Conservation (phyloP, 495 filamentous ascomycete genomes). For the Cetradonia linearis region DNA sequence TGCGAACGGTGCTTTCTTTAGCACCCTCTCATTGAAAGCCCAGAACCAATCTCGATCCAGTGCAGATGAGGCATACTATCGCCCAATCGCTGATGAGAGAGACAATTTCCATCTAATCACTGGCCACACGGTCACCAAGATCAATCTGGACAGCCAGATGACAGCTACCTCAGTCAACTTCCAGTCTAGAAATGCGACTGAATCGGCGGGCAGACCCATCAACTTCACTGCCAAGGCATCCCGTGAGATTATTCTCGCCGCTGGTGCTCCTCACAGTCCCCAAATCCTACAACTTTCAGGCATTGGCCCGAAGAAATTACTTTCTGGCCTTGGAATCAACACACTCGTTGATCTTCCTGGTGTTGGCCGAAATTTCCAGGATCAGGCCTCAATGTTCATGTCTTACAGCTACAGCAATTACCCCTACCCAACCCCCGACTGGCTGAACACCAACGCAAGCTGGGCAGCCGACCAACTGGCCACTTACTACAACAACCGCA, state of each 20-base stretch:
- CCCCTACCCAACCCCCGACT: slow-evolving; percentile 4
- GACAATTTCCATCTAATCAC: slow-evolving; percentile 31
- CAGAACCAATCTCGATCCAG: too few relatives aligned
- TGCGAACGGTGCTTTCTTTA: too few relatives aligned
- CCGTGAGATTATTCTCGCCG: slow-evolving; percentile 42
- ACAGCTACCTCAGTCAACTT: slow-evolving; percentile 17
- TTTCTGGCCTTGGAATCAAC: slow-evolving; percentile 32
- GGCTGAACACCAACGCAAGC: slow-evolving; percentile 32
- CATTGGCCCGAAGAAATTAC: slow-evolving; percentile 34
- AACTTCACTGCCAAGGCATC: slow-evolving; percentile 1
- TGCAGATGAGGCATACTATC: too few relatives aligned
- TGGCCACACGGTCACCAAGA: slow-evolving; percentile 25
- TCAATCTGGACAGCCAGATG: slow-evolving; percentile 23
- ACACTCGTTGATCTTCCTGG: slow-evolving; percentile 32
- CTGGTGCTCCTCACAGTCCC: slow-evolving; percentile 42
- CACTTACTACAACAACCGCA: slow-evolving; percentile 30
- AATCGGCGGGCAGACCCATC: neutral
- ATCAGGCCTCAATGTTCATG: slow-evolving; percentile 28
- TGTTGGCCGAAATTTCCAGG: slow-evolving; percentile 42
- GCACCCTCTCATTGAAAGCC: too few relatives aligned
- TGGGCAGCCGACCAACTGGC: slow-evolving; percentile 35
- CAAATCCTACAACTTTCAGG: slow-evolving; percentile 51
- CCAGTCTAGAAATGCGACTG: neutral
- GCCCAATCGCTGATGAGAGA: too few relatives aligned
- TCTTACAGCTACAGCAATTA: slow-evolving; percentile 4